These are phyloP conservation scores for Dalbergia cultrata DNA, from an alignment of 306 rosid genomes.

Conservation along the genomic window DNA sequence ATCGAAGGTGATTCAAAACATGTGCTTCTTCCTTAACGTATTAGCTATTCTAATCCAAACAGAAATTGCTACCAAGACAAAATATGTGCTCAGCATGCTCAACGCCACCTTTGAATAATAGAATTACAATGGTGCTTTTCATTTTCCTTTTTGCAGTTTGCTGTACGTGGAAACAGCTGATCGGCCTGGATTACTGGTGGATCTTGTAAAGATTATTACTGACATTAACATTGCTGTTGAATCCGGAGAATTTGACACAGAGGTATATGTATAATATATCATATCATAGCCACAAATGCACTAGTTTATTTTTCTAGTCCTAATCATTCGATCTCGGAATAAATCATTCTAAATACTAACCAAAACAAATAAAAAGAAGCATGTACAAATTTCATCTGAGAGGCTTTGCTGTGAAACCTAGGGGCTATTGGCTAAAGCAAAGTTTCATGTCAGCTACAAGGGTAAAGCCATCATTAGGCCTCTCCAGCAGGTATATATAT, in stretches of 20 bases:
- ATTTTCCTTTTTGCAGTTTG: constrained; percentile 63
- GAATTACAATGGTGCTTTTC: not conserved
- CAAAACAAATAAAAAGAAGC: not conserved
- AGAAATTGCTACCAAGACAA: not conserved
- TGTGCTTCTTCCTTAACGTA: constrained; percentile 11
- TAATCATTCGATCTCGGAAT: not conserved
- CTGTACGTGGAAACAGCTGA: constrained; percentile 89
- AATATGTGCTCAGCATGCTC: not conserved
- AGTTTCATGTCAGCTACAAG: constrained; percentile 91
- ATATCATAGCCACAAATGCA: constrained; percentile 2
- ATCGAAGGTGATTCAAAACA: constrained; percentile 66
- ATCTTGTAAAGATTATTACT: constrained; percentile 84
- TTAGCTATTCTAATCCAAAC: constrained; percentile 27
- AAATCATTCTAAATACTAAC: constrained; percentile 1
- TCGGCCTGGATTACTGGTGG: constrained; percentile 94
- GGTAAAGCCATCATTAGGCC: constrained; percentile 78
- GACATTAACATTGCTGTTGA: constrained; percentile 82
- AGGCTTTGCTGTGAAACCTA: constrained; percentile 45
- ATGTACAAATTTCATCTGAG: constrained; percentile 15
- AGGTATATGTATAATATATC: constrained; percentile 60
- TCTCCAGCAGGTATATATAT: constrained; percentile 77
- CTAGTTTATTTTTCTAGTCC: not conserved
- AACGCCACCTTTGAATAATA: not conserved
- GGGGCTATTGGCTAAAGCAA: constrained; percentile 97
- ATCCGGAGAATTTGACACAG: constrained; percentile 96